Base-by-base conservation (phyloP, 2,329 filamentous ascomycete species). In the Phaeosphaeriaceae sp. region DNA sequence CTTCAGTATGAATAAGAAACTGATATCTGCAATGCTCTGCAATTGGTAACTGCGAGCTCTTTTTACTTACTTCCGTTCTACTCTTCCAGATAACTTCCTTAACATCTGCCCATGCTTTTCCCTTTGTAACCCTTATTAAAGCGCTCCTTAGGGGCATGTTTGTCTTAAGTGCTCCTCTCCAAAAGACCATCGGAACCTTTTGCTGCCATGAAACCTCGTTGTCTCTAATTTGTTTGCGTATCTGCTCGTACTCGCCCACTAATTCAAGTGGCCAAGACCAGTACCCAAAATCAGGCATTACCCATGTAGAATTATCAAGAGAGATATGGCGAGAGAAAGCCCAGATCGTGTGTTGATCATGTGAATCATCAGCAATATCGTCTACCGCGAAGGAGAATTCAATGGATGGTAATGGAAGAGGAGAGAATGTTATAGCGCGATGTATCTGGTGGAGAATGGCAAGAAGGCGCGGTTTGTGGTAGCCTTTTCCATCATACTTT, bases 351-450 rank as follows among this genome's bases (percentile, higher is more conserved):
- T 54, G 50, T 8, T 54, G 41, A 4, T 32, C n/a, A 34, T 61
- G 50, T n/a, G 39, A 39, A 13, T 42, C 35, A 20, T 64, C 48
- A 15, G 60, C 42, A 8, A 57, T 50, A n/a, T 48, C 46, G 38
- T 52, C 41, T 61, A 84, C 76, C 64, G 77, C 77, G 57, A 85
- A 73, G 35, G 79, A 72, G 61, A 85, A 78, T 56, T 80, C 70
- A 20, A 80, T 81, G 63, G 83, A 73, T 4, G 82, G 81, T 2
- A 81, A 56, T 0, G 72, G 71, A 4, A 73, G 66, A 0, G 81
- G 80, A 6, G 79, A 77, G 9, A 83, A 80, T 23, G 79, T 61
- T 83, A 71, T 54, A 85, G 74, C 23, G 11, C 23, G 23, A 9
- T 26, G 23, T 26, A 26, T 26, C 54, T 82, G 79, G 62, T 82